Evolutionary conservation across 2,329 filamentous ascomycete species (phyloP).

Genomic region (Hansfordia pulvinata): DNA sequence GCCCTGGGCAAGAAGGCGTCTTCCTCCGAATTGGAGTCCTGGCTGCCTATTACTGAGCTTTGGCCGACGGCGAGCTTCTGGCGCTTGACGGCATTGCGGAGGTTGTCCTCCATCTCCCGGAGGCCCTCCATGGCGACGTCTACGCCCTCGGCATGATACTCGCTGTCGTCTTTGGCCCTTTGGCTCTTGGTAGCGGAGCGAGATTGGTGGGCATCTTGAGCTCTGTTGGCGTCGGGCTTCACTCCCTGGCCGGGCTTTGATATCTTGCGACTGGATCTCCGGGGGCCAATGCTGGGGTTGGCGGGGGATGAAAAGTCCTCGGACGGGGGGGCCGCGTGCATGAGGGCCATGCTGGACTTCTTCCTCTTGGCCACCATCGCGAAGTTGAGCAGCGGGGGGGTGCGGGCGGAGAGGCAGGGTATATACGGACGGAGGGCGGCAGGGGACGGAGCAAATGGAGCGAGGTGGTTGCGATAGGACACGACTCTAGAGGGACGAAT

Average conservation of each 20-base stretch:
- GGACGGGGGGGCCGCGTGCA: neutral
- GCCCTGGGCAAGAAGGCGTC: slow-evolving; percentile 17
- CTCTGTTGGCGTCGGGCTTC: neutral
- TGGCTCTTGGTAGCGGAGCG: too few species aligned
- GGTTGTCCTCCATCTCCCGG: slow-evolving; percentile 32
- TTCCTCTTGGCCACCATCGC: neutral
- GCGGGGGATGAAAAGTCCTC: neutral
- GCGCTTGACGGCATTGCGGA: slow-evolving; percentile 26
- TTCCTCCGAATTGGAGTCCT: slow-evolving; percentile 15
- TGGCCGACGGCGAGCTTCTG: slow-evolving; percentile 33
- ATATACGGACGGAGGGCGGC: neutral
- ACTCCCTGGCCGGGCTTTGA: neutral
- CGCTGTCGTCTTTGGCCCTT: neutral
- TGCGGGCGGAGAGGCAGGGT: neutral
- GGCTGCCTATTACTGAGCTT: slow-evolving; percentile 15
- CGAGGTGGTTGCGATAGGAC: neutral
- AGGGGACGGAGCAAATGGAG: slow-evolving; percentile 1
- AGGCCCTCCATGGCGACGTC: slow-evolving; percentile 28
- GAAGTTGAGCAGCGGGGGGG: neutral
- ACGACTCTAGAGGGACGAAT: neutral
- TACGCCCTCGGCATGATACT: slow-evolving; percentile 13
- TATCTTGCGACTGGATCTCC: neutral
- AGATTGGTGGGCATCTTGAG: too few species aligned
- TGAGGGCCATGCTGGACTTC: neutral
- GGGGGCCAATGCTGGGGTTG: neutral